Percentiles rank a stretch among this genome's conserved stretches.
Conservation (phyloP, 2,329 filamentous ascomycete species). For the Xylariomycetidae sp. region DNA sequence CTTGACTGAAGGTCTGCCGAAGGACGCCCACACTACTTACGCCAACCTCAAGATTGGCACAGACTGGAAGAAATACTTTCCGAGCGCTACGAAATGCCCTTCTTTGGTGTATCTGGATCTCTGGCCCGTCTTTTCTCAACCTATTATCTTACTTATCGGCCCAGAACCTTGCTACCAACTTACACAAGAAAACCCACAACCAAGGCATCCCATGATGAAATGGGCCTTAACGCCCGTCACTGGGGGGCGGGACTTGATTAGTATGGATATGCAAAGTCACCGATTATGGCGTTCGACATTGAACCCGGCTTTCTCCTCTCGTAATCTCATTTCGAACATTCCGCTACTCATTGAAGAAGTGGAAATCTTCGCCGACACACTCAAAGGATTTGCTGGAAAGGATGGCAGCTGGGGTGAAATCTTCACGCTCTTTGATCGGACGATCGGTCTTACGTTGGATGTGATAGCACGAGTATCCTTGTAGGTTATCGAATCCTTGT, state of each 20-base stretch:
- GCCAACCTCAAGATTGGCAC: neutral
- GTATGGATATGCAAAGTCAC: slow-evolving; percentile 3
- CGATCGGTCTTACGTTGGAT: slow-evolving; percentile 9
- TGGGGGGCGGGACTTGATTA: slow-evolving; percentile 7
- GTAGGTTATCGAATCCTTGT: too few relatives aligned
- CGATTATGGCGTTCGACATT: slow-evolving; percentile 9
- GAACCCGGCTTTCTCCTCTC: slow-evolving; percentile 8
- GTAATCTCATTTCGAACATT: slow-evolving; percentile 1
- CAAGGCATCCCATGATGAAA: slow-evolving; percentile 7
- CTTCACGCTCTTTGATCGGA: slow-evolving; percentile 10
- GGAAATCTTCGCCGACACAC: slow-evolving; percentile 5
- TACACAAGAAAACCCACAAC: slow-evolving; percentile 7
- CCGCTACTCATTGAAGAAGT: slow-evolving; percentile 8
- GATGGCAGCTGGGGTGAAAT: slow-evolving; percentile 5
- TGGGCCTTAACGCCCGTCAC: slow-evolving; percentile 8
- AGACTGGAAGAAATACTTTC: slow-evolving; percentile 12
- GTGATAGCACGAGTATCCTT: slow-evolving; percentile 10
- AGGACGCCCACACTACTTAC: slow-evolving; percentile 4
- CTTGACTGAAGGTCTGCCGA: slow-evolving; percentile 2
- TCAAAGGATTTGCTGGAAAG: slow-evolving; percentile 3
- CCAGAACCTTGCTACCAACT: slow-evolving; percentile 9
- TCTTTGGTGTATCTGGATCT: slow-evolving; percentile 17
- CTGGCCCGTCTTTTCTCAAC: slow-evolving; percentile 13
- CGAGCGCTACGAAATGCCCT: slow-evolving; percentile 4
- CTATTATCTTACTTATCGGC: slow-evolving; percentile 4